Evolutionary conservation across 179 eudicot genomes (phyloP).

Genomic region (Spergularia azorica): DNA sequence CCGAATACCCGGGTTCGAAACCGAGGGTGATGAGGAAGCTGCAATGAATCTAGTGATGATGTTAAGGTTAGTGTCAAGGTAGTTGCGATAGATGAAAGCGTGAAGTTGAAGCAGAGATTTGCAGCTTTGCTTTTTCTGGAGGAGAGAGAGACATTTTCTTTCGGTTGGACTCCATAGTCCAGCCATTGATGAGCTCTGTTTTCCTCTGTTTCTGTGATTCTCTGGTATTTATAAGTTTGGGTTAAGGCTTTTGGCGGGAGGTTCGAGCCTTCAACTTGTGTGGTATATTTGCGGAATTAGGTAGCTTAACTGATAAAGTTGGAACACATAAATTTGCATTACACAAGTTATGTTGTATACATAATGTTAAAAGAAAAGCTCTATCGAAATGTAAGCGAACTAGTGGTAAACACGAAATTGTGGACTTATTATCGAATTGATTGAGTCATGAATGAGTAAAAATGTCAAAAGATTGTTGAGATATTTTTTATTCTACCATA

Average conservation of each 20-base stretch:
- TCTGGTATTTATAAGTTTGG: background rate
- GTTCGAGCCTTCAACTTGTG: no score
- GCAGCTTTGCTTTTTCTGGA: slow-evolving; percentile 30
- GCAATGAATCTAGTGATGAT: slow-evolving; percentile 60
- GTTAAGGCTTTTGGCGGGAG: background rate
- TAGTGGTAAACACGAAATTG: no score
- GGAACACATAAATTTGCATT: no score
- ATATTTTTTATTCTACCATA: no score
- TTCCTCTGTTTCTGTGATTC: background rate
- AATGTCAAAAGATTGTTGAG: no score
- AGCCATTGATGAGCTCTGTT: slow-evolving; percentile 18
- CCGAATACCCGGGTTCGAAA: slow-evolving; percentile 17
- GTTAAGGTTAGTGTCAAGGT: slow-evolving; percentile 48
- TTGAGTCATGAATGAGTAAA: no score
- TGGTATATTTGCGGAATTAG: no score
- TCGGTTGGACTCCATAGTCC: slow-evolving; percentile 26
- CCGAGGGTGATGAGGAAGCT: slow-evolving; percentile 28
- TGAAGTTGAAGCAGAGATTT: slow-evolving; percentile 61
- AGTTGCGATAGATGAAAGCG: slow-evolving; percentile 55
- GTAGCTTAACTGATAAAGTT: no score
- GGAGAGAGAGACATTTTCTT: slow-evolving; percentile 29
- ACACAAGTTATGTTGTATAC: no score
- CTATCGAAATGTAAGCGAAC: no score
- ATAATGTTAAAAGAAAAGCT: no score
- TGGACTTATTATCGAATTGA: no score